Evolutionary conservation across 2,329 filamentous ascomycete genomes (phyloP).

Genomic region (Alternaria incomplexa): DNA sequence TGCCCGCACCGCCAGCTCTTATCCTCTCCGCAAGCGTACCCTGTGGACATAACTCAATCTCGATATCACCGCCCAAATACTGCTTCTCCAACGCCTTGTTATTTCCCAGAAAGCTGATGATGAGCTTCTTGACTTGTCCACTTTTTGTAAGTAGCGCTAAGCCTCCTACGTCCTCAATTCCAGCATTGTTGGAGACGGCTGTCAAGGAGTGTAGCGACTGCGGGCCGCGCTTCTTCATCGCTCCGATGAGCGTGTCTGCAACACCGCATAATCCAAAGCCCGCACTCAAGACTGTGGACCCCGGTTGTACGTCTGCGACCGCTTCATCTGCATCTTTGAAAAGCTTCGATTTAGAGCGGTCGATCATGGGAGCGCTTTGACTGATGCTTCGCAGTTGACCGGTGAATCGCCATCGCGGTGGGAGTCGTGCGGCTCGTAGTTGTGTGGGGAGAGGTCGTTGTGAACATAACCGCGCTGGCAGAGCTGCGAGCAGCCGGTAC

Average conservation of each 20-base stretch:
- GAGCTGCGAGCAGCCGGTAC: constrained; percentile 36
- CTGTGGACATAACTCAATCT: constrained; percentile 78
- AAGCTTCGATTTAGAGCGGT: constrained; percentile 46
- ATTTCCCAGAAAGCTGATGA: constrained; percentile 78
- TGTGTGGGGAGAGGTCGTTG: constrained; percentile 36
- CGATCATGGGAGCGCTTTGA: constrained; percentile 37
- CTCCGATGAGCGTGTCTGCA: constrained; percentile 48
- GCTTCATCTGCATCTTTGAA: constrained; percentile 47
- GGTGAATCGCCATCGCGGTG: constrained; percentile 29
- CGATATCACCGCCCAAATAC: constrained; percentile 74
- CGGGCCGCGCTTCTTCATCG: constrained; percentile 39
- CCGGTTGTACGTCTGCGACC: constrained; percentile 45
- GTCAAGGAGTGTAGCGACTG: constrained; percentile 59
- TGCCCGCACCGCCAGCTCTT: constrained; percentile 75
- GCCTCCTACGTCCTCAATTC: constrained; percentile 68
- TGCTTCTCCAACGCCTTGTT: constrained; percentile 79
- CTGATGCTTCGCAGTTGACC: constrained; percentile 33
- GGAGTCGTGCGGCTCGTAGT: constrained; percentile 26
- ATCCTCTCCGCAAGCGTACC: constrained; percentile 76
- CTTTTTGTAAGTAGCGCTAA: constrained; percentile 71
- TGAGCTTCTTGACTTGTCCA: constrained; percentile 73
- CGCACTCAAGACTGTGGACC: constrained; percentile 47
- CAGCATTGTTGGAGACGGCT: constrained; percentile 82
- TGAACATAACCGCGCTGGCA: constrained; percentile 37
- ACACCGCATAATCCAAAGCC: constrained; percentile 50